phyloP scores from a whole-genome alignment of 192 early-diverging fungal genomes.

The Coemansia sp. region DNA sequence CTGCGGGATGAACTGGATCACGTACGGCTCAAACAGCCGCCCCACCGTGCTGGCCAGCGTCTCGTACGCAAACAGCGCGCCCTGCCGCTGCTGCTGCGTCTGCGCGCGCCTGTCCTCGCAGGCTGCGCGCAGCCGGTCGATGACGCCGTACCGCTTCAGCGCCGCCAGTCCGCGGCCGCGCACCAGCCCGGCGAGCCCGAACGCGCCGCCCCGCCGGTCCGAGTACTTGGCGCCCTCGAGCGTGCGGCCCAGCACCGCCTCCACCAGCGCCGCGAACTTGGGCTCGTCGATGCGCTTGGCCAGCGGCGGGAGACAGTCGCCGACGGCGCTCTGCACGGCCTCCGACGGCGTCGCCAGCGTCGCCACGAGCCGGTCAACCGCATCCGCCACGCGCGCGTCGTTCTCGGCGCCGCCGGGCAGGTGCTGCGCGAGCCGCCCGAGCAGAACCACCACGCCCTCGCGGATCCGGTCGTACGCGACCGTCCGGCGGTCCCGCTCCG shows the following conservation, averaged over 20 bases:
- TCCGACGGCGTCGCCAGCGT: conserved; percentile 94
- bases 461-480: conserved; percentile 85
- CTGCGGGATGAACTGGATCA: conserved; percentile 90
- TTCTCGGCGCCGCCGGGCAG: conserved; percentile 66
- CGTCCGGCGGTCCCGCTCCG: conserved; percentile 66
- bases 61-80: conserved; percentile 93
- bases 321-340: conserved; percentile 90
- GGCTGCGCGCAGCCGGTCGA: conserved; percentile 70
- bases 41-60: conserved; percentile 82
- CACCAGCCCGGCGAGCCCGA: conserved; percentile 91
- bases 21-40: conserved; percentile 94
- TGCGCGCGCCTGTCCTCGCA: conserved; percentile 70
- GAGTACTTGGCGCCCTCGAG: conserved; percentile 81
- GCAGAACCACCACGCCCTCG: conserved; percentile 88
- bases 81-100: conserved; percentile 70
- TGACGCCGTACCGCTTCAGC: conserved; percentile 82
- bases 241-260: conserved; percentile 66
- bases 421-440: conserved; percentile 90
- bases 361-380: conserved; percentile 85
- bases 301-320: conserved; percentile 91
- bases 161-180: conserved; percentile 88
- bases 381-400: conserved; percentile 65
- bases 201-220: conserved; percentile 89
- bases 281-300: conserved; percentile 70
- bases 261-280: conserved; percentile 61